Conservation (phyloP, 2,329 filamentous ascomycete species). For the Penicillium griseofulvum region DNA sequence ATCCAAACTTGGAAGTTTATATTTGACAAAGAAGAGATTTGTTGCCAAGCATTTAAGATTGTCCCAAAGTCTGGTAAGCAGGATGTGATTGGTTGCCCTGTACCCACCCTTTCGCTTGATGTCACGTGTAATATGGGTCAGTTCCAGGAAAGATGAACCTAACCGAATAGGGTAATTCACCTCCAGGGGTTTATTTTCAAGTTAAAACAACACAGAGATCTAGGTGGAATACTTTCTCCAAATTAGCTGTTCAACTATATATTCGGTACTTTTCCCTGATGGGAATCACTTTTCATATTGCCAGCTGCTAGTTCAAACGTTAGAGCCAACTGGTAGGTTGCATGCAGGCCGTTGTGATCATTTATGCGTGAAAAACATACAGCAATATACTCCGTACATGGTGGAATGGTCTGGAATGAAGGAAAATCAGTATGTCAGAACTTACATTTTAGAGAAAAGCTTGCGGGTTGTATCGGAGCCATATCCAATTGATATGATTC, state of each 20-base stretch:
- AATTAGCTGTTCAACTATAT: not conserved
- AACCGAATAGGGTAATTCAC: not conserved
- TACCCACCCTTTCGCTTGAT: constrained; percentile 2
- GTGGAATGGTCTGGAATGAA: not conserved
- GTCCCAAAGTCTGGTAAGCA: not conserved
- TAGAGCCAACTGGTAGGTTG: not conserved
- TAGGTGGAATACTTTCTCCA: not conserved
- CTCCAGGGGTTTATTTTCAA: not conserved
- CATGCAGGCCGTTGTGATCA: not conserved
- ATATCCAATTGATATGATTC: not conserved
- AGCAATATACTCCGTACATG: not conserved
- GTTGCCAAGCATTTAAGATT: constrained; percentile 11
- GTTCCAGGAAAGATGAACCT: not conserved
- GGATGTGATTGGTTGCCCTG: not conserved
- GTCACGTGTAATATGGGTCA: not conserved
- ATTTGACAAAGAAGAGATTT: constrained; percentile 10
- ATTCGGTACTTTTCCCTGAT: too few species aligned
- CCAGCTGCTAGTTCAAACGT: not conserved
- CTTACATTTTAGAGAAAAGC: not conserved
- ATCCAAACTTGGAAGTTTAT: not conserved
- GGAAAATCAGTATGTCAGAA: not conserved
- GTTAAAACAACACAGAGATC: not conserved
- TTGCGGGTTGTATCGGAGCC: not conserved
- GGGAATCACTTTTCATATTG: not conserved
- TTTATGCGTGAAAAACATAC: not conserved